Evolutionary conservation across 139 green algal genomes (phyloP).

Genomic region (Tetraselmis chui): DNA sequence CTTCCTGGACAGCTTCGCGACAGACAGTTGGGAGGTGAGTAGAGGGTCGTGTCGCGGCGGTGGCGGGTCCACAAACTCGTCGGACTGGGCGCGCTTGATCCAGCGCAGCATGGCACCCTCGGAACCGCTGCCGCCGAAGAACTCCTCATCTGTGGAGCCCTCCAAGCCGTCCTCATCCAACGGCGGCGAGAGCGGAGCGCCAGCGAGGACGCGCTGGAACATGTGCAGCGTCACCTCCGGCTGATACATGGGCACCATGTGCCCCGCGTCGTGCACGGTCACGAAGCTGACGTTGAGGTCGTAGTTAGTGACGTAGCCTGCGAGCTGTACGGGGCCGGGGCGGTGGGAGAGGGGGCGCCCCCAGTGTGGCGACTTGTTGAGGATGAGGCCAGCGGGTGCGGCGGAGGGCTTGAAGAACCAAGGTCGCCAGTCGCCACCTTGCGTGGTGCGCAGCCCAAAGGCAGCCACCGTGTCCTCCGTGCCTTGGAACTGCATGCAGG

Average conservation of each 20-base stretch:
- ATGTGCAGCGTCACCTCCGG: slow-evolving; percentile 13
- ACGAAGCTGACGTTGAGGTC: slow-evolving; percentile 17
- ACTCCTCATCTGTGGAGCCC: neutral
- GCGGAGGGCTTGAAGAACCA: slow-evolving; percentile 21
- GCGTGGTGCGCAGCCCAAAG: slow-evolving; percentile 6
- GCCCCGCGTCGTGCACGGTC: slow-evolving; percentile 24
- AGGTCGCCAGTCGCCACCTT: slow-evolving; percentile 18
- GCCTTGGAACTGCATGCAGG: slow-evolving; percentile 24
- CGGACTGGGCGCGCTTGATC: neutral
- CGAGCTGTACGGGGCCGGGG: slow-evolving; percentile 12
- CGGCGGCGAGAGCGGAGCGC: slow-evolving; percentile 8
- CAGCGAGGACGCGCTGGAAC: slow-evolving; percentile 7
- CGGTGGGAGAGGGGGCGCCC: slow-evolving; percentile 5
- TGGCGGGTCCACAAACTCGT: too few relatives aligned
- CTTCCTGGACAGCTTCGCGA: too few relatives aligned
- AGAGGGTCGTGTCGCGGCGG: too few relatives aligned
- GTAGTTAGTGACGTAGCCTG: slow-evolving; percentile 20
- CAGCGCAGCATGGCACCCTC: neutral
- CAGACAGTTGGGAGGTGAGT: too few relatives aligned
- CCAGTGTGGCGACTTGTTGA: slow-evolving; percentile 12
- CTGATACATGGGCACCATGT: slow-evolving; percentile 25
- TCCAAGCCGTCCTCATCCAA: neutral
- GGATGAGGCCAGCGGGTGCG: neutral
- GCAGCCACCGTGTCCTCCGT: slow-evolving; percentile 14
- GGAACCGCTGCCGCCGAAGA: neutral